Percentiles rank a stretch among this genome's conserved stretches.
phyloP scores from a whole-genome alignment of 2,329 filamentous ascomycete genomes.

The Byssothecium circinans region DNA sequence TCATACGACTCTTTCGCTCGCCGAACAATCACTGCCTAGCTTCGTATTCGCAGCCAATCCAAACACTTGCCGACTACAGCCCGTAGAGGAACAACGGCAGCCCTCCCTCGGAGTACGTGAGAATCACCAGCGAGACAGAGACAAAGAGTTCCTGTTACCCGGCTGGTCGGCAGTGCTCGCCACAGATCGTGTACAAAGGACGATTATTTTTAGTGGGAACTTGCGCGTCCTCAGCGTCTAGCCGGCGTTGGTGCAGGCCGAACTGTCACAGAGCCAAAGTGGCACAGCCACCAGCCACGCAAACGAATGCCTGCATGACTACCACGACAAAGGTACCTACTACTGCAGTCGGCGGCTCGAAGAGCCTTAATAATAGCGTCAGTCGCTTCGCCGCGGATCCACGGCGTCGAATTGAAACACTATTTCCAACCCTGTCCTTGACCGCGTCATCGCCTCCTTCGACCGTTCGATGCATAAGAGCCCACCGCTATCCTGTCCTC shows the following conservation, averaged over 20 bases:
- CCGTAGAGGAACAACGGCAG: no score
- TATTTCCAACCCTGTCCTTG: not conserved
- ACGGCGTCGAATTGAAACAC: not conserved
- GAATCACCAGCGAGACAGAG: not conserved
- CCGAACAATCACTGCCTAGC: no score
- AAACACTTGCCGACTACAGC: no score
- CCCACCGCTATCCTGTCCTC: not conserved
- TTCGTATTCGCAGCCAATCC: no score
- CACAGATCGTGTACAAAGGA: not conserved
- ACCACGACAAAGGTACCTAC: no score
- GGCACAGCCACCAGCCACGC: constrained; percentile 11
- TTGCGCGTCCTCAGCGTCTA: not conserved
- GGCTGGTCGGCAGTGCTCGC: no score
- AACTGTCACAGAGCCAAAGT: not conserved
- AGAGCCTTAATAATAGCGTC: not conserved
- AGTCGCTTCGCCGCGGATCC: not conserved
- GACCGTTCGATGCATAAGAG: constrained; percentile 6
- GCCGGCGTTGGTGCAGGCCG: not conserved
- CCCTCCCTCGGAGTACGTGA: no score
- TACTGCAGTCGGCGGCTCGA: not conserved
- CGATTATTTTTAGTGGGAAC: not conserved
- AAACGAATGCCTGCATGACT: not conserved
- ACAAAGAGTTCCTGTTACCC: not conserved
- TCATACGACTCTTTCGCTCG: not conserved
- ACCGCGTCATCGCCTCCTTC: constrained; percentile 12